A percentile compares a stretch with the other conserved stretches of the same genome.
These are phyloP conservation scores for Neobulgaria alba DNA, from an alignment of 2,329 filamentous ascomycete species.

Conservation along the genomic window DNA sequence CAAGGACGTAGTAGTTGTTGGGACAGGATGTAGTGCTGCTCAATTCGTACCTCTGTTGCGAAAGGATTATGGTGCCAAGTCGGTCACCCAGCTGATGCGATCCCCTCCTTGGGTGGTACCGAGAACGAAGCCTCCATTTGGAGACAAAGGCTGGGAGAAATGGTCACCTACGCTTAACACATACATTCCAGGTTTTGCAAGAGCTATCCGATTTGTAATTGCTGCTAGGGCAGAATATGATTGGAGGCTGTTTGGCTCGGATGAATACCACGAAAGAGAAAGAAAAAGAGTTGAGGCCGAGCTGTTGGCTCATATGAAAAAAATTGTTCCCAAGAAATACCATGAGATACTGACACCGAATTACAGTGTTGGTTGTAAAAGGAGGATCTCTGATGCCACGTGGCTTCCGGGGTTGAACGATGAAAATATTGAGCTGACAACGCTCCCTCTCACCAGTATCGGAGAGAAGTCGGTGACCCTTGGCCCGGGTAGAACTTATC, in stretches of 20 bases:
- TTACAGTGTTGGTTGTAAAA: conserved; percentile 48
- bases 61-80: conserved; percentile 37
- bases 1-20: too few species aligned
- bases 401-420: conserved; percentile 43
- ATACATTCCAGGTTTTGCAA: conserved; percentile 39
- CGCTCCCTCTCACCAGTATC: conserved; percentile 39
- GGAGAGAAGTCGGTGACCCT: conserved; percentile 40
- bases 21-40: too few species aligned
- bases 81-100: conserved; percentile 51
- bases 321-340: conserved; percentile 43
- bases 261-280: conserved; percentile 31
- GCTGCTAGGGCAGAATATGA: conserved; percentile 35
- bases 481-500: conserved; percentile 41
- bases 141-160: conserved; percentile 36
- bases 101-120: conserved; percentile 48
- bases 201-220: conserved; percentile 32
- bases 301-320: conserved; percentile 38
- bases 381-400: conserved; percentile 43
- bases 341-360: conserved; percentile 49
- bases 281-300: conserved; percentile 34
- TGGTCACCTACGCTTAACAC: conserved; percentile 37
- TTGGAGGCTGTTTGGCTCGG: conserved; percentile 39
- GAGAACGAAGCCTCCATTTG: conserved; percentile 29
- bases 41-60: too few species aligned
- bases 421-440: conserved; percentile 43